phyloP scores from a whole-genome alignment of 1,139 yeast species.

The Scheffersomyces illinoinensis region DNA sequence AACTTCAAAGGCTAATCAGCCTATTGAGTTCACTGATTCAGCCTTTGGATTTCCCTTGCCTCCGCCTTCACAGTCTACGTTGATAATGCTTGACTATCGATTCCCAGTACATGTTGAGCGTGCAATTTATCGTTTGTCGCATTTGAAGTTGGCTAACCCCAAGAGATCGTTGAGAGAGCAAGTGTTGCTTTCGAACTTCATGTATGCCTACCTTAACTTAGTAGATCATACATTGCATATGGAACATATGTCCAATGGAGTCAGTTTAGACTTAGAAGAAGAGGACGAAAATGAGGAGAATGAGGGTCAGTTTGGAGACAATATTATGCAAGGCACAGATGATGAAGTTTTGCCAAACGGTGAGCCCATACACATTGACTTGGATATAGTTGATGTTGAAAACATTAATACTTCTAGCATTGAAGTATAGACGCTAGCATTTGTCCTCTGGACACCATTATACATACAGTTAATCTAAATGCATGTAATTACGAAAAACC shows the following conservation, averaged over 20 bases:
- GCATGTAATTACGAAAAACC: neutral
- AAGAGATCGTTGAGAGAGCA: conserved; percentile 89
- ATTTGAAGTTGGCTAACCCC: conserved; percentile 90
- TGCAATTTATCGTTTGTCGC: conserved; percentile 90
- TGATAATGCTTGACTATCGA: conserved; percentile 78
- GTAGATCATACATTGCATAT: conserved; percentile 85
- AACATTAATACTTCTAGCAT: conserved; percentile 2
- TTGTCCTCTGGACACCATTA: neutral
- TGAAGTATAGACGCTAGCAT: neutral
- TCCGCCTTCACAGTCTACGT: conserved; percentile 71
- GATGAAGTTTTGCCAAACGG: conserved; percentile 10
- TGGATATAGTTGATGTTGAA: conserved; percentile 14
- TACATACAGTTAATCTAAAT: neutral
- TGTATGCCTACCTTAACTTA: conserved; percentile 93
- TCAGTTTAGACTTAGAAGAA: conserved; percentile 4
- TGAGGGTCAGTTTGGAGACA: conserved; percentile 1
- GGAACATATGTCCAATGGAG: conserved; percentile 39
- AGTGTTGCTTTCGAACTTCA: conserved; percentile 88
- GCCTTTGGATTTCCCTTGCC: conserved; percentile 88
- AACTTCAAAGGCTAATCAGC: conserved; percentile 59
- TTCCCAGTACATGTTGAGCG: conserved; percentile 95
- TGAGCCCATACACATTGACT: conserved; percentile 18
- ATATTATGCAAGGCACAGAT: conserved; percentile 12
- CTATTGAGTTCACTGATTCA: conserved; percentile 74
- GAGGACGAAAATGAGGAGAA: conserved; percentile 13